phyloP scores from a whole-genome alignment of 2,329 filamentous ascomycete species.

The Aspergillus sp. region DNA sequence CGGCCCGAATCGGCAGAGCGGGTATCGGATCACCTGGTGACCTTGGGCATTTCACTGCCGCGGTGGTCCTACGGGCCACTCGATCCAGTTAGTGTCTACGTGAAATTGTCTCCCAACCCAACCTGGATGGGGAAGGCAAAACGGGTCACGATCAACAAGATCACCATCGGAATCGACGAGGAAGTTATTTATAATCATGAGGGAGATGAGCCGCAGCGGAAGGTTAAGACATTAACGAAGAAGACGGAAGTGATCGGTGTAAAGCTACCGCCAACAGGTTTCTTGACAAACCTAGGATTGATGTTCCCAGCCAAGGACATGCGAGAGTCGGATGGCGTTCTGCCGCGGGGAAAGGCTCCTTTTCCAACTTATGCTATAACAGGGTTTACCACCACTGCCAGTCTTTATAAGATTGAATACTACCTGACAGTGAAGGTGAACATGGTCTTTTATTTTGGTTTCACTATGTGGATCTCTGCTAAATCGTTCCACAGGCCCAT shows the following conservation, averaged over 20 bases:
- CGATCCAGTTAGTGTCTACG: slow-evolving; percentile 91
- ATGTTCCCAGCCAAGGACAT: slow-evolving; percentile 86
- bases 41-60: slow-evolving; percentile 81
- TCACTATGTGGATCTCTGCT: background rate
- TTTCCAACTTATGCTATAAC: slow-evolving; percentile 84
- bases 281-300: slow-evolving; percentile 83
- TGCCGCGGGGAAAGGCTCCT: slow-evolving; percentile 73
- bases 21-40: slow-evolving; percentile 83
- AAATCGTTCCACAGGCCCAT: slow-evolving; percentile 56
- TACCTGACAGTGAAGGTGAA: slow-evolving; percentile 84
- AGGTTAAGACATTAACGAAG: slow-evolving; percentile 77
- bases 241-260: slow-evolving; percentile 72
- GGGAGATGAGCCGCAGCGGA: slow-evolving; percentile 87
- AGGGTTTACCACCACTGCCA: slow-evolving; percentile 89
- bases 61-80: slow-evolving; percentile 94
- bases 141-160: slow-evolving; percentile 86
- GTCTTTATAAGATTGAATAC: slow-evolving; percentile 96
- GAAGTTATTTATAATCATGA: slow-evolving; percentile 99
- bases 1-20: slow-evolving; percentile 80
- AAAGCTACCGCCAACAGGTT: slow-evolving; percentile 83
- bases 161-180: slow-evolving; percentile 89
- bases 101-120: slow-evolving; percentile 84
- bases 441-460: background rate
- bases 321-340: slow-evolving; percentile 75
- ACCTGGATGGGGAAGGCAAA: slow-evolving; percentile 87